Evolutionary conservation across 2,329 filamentous ascomycete species (phyloP).

Genomic region (Cytospora mali): DNA sequence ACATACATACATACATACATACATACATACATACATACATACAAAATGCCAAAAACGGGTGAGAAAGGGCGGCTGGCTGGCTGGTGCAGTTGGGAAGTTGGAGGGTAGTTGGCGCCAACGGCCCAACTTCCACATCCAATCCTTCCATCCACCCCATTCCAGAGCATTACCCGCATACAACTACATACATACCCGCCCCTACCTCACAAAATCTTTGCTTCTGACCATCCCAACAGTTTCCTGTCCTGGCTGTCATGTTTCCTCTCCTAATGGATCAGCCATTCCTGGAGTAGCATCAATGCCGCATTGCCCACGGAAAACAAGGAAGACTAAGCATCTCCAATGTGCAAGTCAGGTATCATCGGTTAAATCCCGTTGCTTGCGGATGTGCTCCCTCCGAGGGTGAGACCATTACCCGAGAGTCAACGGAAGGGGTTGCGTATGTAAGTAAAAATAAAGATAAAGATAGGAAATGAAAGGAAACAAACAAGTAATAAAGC

Average conservation of each 20-base stretch:
- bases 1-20: too few species aligned
- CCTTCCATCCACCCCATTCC: not conserved
- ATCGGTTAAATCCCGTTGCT: not conserved
- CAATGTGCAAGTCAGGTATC: not conserved
- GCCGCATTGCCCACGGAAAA: not conserved
- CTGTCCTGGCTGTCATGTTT: not conserved
- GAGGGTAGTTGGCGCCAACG: slow-evolving; percentile 19
- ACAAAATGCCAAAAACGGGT: not conserved
- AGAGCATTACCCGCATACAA: slow-evolving; percentile 15
- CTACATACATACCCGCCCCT: slow-evolving; percentile 23
- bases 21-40: too few species aligned
- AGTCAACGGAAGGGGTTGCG: too few species aligned
- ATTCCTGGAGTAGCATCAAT: not conserved
- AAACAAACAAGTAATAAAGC: too few species aligned
- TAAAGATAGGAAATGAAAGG: too few species aligned
- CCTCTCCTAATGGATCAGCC: not conserved
- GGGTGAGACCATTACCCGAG: too few species aligned
- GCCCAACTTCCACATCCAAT: slow-evolving; percentile 8
- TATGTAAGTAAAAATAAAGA: too few species aligned
- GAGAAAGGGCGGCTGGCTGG: not conserved
- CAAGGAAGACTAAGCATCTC: not conserved
- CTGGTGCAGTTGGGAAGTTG: slow-evolving; percentile 5
- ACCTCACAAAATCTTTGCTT: not conserved
- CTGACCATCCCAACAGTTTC: not conserved
- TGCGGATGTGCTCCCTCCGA: not conserved